Base-by-base conservation (phyloP, 2,329 filamentous ascomycete species). In the Pleomassaria siparia region DNA sequence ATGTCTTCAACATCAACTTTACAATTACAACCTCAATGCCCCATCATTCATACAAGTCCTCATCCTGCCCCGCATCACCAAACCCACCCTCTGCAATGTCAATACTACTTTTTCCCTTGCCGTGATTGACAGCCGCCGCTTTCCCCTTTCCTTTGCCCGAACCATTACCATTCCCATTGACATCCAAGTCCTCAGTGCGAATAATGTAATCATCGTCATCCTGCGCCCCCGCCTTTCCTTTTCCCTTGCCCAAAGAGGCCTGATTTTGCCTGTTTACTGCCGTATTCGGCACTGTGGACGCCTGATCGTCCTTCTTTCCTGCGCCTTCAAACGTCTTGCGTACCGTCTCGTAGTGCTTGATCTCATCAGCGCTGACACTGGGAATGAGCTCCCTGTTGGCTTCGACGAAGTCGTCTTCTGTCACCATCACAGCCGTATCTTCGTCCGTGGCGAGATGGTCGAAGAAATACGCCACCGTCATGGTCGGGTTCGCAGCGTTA, bases 381-480 rank as follows among this genome's bases (percentile, higher is more conserved):
- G 91, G 91, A n/a, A 97, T 86, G 32, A 99, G 80, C 73, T 97
- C 94, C 35, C 76, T 76, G 62, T 92, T 85, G 1, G 94, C 94
- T 21, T 82, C 82, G 18, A 87, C 68, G 65, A 99, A 99, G 70
- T 99, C 94, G 40, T 87, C 81, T 70, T 96, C 92, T 1, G 84
- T 88, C 22, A 99, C 94, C 74, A 89, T 85, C 55, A 99, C 92
- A 21, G 86, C 82, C 1, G 92, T 83, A 64, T 99, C 94, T 39
- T 89, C 87, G 10, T 85, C 80, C 0, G 83, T 89, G 12, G 92
- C 91, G 56, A 89, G 79, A 72, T 97, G 92, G 66, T 99, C 94
- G 68, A 99, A 99, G 75, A 91, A 99, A 72, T 94, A 91, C 0
- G 91, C 92, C 1, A 92, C 95, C 1, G 88, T 88, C 54, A 96